These are phyloP conservation scores for Penicillium sp. DNA, from an alignment of 2,329 filamentous ascomycete species.

Conservation along the genomic window DNA sequence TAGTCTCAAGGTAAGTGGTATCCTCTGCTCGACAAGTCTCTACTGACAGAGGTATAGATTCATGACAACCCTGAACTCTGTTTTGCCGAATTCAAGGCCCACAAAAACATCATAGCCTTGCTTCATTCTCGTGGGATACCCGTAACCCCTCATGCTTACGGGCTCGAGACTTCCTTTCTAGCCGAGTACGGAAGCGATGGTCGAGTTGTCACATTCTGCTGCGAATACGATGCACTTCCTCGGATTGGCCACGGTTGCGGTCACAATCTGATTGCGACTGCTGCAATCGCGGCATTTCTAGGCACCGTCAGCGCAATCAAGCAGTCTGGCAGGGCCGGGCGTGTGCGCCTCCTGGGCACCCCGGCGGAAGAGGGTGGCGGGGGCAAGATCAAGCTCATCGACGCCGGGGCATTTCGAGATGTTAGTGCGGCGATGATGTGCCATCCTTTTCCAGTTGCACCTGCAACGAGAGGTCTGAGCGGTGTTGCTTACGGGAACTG, in stretches of 20 bases:
- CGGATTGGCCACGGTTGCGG: conserved; percentile 12
- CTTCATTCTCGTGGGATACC: conserved; percentile 10
- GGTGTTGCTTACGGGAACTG: conserved; percentile 7
- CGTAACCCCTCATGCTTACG: conserved; percentile 14
- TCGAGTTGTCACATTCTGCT: conserved; percentile 15
- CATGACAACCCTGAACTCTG: conserved; percentile 15
- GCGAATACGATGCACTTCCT: conserved; percentile 20
- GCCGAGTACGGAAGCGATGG: conserved; percentile 9
- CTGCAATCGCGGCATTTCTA: conserved; percentile 14
- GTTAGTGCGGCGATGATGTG: conserved; percentile 30
- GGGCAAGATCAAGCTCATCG: conserved; percentile 29
- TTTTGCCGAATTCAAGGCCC: conserved; percentile 15
- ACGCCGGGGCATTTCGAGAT: conserved; percentile 33
- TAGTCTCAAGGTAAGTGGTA: background rate
- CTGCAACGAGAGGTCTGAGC: background rate
- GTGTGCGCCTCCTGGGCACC: conserved; percentile 23
- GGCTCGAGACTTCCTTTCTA: conserved; percentile 6
- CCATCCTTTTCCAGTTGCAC: conserved; percentile 22
- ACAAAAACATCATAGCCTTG: conserved; percentile 14
- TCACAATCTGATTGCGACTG: conserved; percentile 2
- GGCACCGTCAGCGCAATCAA: conserved; percentile 8
- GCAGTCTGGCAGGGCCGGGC: conserved; percentile 8
- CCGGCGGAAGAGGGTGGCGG: conserved; percentile 25
- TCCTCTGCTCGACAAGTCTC: background rate
- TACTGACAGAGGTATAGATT: conserved; percentile 7